Conservation (phyloP, 257 asterid genomes). For the Scutellaria minor region DNA sequence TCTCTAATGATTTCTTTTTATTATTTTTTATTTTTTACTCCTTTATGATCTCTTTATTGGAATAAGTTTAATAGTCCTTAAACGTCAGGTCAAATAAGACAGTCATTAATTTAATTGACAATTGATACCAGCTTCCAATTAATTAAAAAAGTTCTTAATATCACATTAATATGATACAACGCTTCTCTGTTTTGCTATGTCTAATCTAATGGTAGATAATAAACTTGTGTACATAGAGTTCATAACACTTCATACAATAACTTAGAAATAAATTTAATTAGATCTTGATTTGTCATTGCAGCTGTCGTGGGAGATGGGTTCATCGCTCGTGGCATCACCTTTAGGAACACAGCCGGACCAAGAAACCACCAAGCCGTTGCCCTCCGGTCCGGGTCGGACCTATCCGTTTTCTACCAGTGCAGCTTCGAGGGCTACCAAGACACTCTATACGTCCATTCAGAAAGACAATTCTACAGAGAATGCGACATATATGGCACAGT, state of each 20-base stretch:
- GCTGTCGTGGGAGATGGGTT: constrained; percentile 77
- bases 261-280: no score
- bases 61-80: no score
- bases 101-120: no score
- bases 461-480: constrained; percentile 70
- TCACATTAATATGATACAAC: not conserved
- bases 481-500: constrained; percentile 87
- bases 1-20: no score
- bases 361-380: constrained; percentile 86
- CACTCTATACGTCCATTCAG: constrained; percentile 72
- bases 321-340: constrained; percentile 72
- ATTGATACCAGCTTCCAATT: not conserved
- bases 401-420: constrained; percentile 72
- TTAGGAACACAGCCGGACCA: constrained; percentile 83
- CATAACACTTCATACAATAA: no score
- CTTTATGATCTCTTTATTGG: no score
- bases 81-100: no score
- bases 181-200: not conserved
- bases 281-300: constrained; percentile 21
- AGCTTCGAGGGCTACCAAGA: constrained; percentile 94
- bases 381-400: constrained; percentile 77
- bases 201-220: not conserved
- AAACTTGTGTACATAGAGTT: no score
- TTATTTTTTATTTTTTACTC: no score
- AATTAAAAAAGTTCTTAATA: not conserved